phyloP scores from a whole-genome alignment of 1,284 basidiomycete species.

The Megacollybia platyphylla region DNA sequence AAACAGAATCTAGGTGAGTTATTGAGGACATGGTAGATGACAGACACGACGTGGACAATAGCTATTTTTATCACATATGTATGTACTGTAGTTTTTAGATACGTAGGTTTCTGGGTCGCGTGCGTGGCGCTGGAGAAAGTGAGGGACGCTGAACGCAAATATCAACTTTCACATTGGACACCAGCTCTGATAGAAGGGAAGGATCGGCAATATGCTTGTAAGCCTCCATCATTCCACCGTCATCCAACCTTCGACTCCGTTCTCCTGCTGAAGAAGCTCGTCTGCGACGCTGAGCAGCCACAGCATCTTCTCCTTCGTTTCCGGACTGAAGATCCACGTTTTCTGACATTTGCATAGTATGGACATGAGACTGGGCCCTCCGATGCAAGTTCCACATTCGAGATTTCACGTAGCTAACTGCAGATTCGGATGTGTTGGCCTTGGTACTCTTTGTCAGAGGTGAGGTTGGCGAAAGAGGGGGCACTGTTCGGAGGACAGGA shows the following conservation, averaged over 20 bases:
- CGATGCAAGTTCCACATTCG: slow-evolving; percentile 17
- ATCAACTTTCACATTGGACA: slow-evolving; percentile 5
- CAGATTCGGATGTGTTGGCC: background rate
- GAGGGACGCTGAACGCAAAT: background rate
- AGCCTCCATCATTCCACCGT: background rate
- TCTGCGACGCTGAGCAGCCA: slow-evolving; percentile 10
- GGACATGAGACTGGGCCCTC: slow-evolving; percentile 18
- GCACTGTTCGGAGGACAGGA: slow-evolving; percentile 11
- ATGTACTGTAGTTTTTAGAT: background rate
- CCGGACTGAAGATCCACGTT: background rate
- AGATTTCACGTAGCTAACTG: slow-evolving; percentile 5
- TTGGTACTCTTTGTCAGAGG: background rate
- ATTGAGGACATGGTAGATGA: slow-evolving; percentile 31
- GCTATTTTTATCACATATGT: background rate
- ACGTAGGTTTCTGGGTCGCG: background rate
- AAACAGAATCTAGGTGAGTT: slow-evolving; percentile 44
- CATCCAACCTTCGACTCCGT: slow-evolving; percentile 1
- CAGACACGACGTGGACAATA: background rate
- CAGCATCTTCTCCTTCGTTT: background rate
- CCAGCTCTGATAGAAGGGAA: slow-evolving; percentile 6
- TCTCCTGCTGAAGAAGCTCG: slow-evolving; percentile 27
- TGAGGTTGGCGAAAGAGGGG: background rate
- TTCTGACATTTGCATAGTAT: background rate
- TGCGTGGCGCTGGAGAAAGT: slow-evolving; percentile 5
- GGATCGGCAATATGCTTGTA: slow-evolving; percentile 6